Percentiles rank a stretch among this genome's conserved stretches.
These are phyloP conservation scores for Cyanidiococcus yangmingshanensis DNA, from an alignment of 23 red algal genomes.

Conservation along the genomic window DNA sequence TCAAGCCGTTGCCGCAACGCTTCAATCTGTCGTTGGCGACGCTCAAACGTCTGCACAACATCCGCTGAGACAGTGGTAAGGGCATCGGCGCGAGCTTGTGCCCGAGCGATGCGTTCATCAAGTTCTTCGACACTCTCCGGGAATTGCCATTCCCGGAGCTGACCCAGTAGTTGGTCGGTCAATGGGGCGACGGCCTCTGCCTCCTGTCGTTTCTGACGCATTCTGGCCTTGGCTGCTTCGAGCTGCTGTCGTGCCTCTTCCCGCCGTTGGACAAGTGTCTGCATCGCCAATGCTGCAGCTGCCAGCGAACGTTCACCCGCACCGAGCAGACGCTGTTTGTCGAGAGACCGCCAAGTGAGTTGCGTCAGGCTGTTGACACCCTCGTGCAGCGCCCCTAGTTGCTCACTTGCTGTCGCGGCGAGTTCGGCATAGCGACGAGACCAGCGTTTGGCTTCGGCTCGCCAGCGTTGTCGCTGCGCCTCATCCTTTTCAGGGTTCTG, in stretches of 20 bases:
- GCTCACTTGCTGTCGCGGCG: neutral
- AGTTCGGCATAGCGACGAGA: neutral
- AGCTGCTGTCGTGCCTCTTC: neutral
- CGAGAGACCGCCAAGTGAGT: neutral
- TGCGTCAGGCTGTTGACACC: neutral
- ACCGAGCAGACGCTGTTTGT: neutral
- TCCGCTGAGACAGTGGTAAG: slow-evolving; percentile 29
- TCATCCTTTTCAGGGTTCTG: neutral
- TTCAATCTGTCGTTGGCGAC: slow-evolving; percentile 46
- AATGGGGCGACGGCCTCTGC: slow-evolving; percentile 3
- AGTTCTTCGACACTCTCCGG: slow-evolving; percentile 28
- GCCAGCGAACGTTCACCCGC: neutral
- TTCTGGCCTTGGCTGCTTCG: neutral
- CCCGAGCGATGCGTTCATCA: slow-evolving; percentile 41
- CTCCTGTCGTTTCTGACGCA: slow-evolving; percentile 1
- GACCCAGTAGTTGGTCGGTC: neutral
- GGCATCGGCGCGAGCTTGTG: slow-evolving; percentile 33
- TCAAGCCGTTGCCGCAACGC: slow-evolving; percentile 30
- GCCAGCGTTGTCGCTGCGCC: neutral
- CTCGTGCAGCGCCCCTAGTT: neutral
- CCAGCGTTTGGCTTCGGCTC: neutral
- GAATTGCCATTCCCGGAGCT: slow-evolving; percentile 19
- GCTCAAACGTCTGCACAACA: slow-evolving; percentile 44
- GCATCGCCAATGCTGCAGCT: neutral
- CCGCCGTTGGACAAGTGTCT: neutral